These are phyloP conservation scores for Fusarium transvaalense DNA, from an alignment of 2,329 filamentous ascomycete genomes.

Conservation along the genomic window DNA sequence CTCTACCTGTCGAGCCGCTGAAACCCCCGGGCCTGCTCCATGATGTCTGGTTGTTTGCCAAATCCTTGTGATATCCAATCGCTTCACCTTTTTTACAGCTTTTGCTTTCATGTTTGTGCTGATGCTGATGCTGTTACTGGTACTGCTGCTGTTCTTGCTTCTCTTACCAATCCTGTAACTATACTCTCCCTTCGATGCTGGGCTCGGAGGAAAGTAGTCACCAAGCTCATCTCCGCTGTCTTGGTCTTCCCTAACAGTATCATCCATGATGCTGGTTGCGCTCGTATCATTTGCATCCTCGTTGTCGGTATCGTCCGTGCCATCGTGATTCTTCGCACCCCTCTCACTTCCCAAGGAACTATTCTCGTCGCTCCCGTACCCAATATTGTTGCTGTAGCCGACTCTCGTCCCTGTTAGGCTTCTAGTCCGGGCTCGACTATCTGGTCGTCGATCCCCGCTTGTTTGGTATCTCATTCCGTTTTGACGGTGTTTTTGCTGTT, in stretches of 20 bases:
- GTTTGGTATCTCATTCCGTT: slow-evolving; percentile 16
- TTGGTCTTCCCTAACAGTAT: slow-evolving; percentile 10
- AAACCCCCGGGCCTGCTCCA: slow-evolving; percentile 23
- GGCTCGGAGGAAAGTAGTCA: neutral
- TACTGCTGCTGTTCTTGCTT: neutral
- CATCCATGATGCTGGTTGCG: slow-evolving; percentile 25
- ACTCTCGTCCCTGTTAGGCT: slow-evolving; percentile 22
- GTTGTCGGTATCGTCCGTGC: slow-evolving; percentile 17
- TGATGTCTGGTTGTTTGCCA: slow-evolving; percentile 25
- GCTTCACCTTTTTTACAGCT: slow-evolving; percentile 31
- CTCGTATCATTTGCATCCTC: slow-evolving; percentile 32
- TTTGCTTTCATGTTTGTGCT: slow-evolving; percentile 1
- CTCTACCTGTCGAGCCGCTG: slow-evolving; percentile 14
- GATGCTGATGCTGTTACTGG: neutral
- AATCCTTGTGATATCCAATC: slow-evolving; percentile 28
- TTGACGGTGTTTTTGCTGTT: slow-evolving; percentile 12
- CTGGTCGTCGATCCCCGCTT: slow-evolving; percentile 25
- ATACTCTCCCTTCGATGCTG: slow-evolving; percentile 3
- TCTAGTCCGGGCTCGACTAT: slow-evolving; percentile 23
- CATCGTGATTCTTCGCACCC: slow-evolving; percentile 22
- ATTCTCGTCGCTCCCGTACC: slow-evolving; percentile 1
- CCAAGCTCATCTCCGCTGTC: slow-evolving; percentile 45
- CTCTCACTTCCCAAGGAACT: slow-evolving; percentile 24
- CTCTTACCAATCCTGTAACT: neutral
- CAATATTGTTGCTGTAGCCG: slow-evolving; percentile 9